phyloP scores from a whole-genome alignment of 1,139 yeast genomes.

The Yamadazyma pseudoaaseri region DNA sequence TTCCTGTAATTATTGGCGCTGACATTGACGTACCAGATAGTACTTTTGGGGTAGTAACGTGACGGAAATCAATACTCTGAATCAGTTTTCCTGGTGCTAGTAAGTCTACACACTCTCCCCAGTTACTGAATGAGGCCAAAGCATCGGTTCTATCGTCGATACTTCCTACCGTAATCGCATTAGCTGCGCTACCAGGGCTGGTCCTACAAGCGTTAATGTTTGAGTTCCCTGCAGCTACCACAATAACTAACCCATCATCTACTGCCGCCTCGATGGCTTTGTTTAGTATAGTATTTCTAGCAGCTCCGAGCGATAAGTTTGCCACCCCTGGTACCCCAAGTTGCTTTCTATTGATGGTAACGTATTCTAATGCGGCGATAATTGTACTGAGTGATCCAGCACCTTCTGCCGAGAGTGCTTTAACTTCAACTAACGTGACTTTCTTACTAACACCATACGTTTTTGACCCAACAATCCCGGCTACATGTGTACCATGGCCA shows the following conservation, averaged over 20 bases:
- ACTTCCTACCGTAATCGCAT: conserved; percentile 83
- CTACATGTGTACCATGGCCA: conserved; percentile 88
- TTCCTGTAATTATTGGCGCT: conserved; percentile 76
- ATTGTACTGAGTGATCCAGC: conserved; percentile 68
- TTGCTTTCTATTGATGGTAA: conserved; percentile 55
- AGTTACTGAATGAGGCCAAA: conserved; percentile 75
- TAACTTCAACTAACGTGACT: conserved; percentile 63
- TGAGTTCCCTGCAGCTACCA: conserved; percentile 89
- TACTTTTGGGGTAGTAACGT: conserved; percentile 28
- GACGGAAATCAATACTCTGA: conserved; percentile 38
- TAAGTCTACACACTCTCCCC: conserved; percentile 86
- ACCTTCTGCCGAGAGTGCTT: conserved; percentile 62
- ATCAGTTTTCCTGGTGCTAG: conserved; percentile 81
- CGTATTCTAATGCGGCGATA: conserved; percentile 68
- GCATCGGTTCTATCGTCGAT: conserved; percentile 69
- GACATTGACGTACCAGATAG: conserved; percentile 90
- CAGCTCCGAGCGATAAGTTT: conserved; percentile 79
- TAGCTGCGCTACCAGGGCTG: conserved; percentile 75
- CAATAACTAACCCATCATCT: conserved; percentile 68
- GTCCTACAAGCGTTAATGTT: conserved; percentile 73
- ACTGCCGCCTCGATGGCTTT: conserved; percentile 71
- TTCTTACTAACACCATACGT: conserved; percentile 80
- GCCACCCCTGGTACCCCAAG: conserved; percentile 58
- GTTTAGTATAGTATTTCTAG: conserved; percentile 62
- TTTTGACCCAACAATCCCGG: conserved; percentile 80